A percentile compares a stretch with the other conserved stretches of the same genome.
phyloP scores from a whole-genome alignment of 768 basidiomycete genomes.

The Kwoniella mangroviensis region DNA sequence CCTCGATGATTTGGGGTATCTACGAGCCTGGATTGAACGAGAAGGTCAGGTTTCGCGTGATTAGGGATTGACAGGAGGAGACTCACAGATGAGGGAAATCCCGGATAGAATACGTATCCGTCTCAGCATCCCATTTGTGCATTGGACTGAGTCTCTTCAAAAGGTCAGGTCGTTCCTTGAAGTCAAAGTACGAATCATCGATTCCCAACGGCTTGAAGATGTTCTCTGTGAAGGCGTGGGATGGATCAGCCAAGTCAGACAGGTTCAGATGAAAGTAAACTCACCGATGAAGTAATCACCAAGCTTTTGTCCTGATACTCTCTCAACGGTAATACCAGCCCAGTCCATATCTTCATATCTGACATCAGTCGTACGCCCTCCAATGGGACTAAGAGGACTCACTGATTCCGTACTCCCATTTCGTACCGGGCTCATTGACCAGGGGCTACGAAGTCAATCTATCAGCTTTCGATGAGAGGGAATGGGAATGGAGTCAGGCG shows the following conservation, averaged over 20 bases:
- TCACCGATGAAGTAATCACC: conserved; percentile 22
- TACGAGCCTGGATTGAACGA: neutral
- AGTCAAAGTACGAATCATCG: conserved; percentile 20
- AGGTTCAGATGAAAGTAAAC: neutral
- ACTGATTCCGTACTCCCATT: conserved; percentile 30
- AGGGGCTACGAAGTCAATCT: conserved; percentile 14
- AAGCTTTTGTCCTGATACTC: conserved; percentile 19
- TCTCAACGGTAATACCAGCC: conserved; percentile 20
- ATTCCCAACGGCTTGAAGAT: conserved; percentile 27
- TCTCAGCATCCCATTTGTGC: conserved; percentile 21
- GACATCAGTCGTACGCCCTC: neutral
- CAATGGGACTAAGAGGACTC: neutral
- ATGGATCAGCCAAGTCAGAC: neutral
- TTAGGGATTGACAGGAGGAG: neutral
- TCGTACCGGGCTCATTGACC: conserved; percentile 29
- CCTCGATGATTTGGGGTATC: conserved; percentile 16
- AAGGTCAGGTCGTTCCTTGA: conserved; percentile 19
- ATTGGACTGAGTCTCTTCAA: conserved; percentile 18
- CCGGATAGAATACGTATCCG: neutral
- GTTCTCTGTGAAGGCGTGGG: conserved; percentile 7
- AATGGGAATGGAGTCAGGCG: neutral
- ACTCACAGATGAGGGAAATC: conserved; percentile 18
- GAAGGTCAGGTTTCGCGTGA: neutral
- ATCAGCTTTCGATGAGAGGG: neutral
- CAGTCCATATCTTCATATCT: conserved; percentile 25